These are phyloP conservation scores for Fusarium graminum DNA, from an alignment of 2,329 filamentous ascomycete species.

Conservation along the genomic window DNA sequence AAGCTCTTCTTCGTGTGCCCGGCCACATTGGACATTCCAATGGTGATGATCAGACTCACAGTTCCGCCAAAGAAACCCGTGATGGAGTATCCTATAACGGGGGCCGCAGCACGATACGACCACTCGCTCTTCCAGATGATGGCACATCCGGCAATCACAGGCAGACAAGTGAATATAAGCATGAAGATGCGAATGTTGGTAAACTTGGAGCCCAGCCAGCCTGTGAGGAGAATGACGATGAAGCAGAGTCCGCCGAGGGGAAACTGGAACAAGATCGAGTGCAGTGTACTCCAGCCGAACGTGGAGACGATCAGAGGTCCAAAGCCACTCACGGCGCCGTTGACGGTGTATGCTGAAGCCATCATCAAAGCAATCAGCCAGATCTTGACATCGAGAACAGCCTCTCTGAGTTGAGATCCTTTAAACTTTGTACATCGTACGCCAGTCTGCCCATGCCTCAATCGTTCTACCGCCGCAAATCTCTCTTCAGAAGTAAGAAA, in stretches of 20 bases:
- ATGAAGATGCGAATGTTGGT: conserved; percentile 74
- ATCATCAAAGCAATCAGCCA: conserved; percentile 77
- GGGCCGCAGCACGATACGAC: conserved; percentile 73
- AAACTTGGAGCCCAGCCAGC: conserved; percentile 71
- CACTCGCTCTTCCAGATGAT: conserved; percentile 79
- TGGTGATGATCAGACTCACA: conserved; percentile 68
- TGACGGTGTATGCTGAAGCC: conserved; percentile 77
- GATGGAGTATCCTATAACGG: conserved; percentile 78
- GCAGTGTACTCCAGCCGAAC: conserved; percentile 73
- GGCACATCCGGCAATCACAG: conserved; percentile 79
- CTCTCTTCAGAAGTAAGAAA: conserved; percentile 74
- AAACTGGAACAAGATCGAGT: conserved; percentile 80
- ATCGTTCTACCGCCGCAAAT: conserved; percentile 72
- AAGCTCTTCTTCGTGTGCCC: conserved; percentile 84
- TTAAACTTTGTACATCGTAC: conserved; percentile 73
- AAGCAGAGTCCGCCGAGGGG: conserved; percentile 78
- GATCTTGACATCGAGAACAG: conserved; percentile 69
- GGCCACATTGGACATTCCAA: conserved; percentile 75
- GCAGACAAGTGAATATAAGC: conserved; percentile 75
- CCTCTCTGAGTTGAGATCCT: conserved; percentile 68
- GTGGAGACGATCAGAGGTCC: conserved; percentile 79
- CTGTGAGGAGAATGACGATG: conserved; percentile 74
- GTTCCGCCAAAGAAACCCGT: conserved; percentile 80
- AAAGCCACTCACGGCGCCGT: conserved; percentile 78
- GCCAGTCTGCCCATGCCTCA: conserved; percentile 73